Conservation (phyloP, 2,329 filamentous ascomycete genomes). For the Venturia effusa region DNA sequence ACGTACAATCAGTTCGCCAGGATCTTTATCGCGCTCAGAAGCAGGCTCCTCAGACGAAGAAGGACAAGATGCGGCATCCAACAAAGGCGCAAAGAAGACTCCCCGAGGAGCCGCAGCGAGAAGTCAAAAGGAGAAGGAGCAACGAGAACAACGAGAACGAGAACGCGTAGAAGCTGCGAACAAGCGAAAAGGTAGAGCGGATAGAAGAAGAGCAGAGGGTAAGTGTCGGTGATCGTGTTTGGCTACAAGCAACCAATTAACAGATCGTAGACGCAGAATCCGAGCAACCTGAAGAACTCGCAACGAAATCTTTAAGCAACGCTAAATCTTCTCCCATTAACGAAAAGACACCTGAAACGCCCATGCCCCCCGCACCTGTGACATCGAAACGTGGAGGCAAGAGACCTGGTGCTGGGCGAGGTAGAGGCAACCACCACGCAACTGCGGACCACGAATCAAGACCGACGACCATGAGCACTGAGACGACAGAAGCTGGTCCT, state of each 20-base stretch:
- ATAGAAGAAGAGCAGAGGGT: slow-evolving; percentile 51
- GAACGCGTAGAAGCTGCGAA: slow-evolving; percentile 67
- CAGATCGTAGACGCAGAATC: background rate
- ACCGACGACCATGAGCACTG: background rate
- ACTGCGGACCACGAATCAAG: background rate
- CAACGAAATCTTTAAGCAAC: background rate
- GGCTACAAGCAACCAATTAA: background rate
- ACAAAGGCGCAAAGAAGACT: slow-evolving; percentile 33
- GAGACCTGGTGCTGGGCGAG: slow-evolving; percentile 5
- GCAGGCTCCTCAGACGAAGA: slow-evolving; percentile 53
- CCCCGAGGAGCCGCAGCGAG: slow-evolving; percentile 34
- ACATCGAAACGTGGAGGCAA: slow-evolving; percentile 7
- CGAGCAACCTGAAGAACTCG: background rate
- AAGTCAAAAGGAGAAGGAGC: slow-evolving; percentile 49
- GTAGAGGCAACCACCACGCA: slow-evolving; percentile 4
- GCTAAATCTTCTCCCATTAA: background rate
- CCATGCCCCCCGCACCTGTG: background rate
- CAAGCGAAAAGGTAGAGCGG: slow-evolving; percentile 72
- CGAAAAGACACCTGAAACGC: background rate
- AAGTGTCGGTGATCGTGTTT: background rate
- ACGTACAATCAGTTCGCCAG: slow-evolving; percentile 61
- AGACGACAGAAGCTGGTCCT: background rate
- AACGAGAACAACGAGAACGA: slow-evolving; percentile 46
- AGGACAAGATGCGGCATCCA: slow-evolving; percentile 26
- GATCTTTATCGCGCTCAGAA: slow-evolving; percentile 42